Evolutionary conservation across 2,329 filamentous ascomycete genomes (phyloP), one percentile per base, ranked within the genome.

Genomic region (Pezicula neosporulosa): DNA sequence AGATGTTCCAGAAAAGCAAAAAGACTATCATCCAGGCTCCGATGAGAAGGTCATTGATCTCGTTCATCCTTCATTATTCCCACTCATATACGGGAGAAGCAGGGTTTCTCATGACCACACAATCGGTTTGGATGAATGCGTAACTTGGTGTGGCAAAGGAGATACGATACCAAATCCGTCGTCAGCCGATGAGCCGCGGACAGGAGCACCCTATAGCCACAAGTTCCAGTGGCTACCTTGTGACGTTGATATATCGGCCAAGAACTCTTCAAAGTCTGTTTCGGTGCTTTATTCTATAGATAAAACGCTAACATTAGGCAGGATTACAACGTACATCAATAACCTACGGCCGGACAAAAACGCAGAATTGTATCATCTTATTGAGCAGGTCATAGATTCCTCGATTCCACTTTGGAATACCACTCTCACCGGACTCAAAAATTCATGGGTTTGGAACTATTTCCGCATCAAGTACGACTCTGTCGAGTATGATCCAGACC

Each of bases 11-110:
- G 74, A 78, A 6, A 49, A 68, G 0, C 46, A 70, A 33, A 76
- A 78, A 55, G 83, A 86, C 63, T 88, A 78, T 75, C 81, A 87
- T 63, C 84, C 83, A 0, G 70, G 75, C 2, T 82, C 78, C 0
- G 69, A 81, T 30, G 65, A 70, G 1, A 76, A 74, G 53, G 82
- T 88, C 2, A 74, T 84, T 0, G 78, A 88, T 60, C 68, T 87
- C 1, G 74, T 87, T 5, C 77, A 87, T 56, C 83, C 84, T 1
- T 87, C 82, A 0, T 69, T 87, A 6, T 87, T 76, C 56, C 82
- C 84, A 0, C 64, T 87, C 0, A 62, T 81, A 1, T 83, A 81
- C 56, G 80, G 78, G 0, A 65, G 66, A 13, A 74, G 73, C 2
- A 69, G 70, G 3, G 69, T 72, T 3, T 57, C 82, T 0, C 38